Evolutionary conservation across 164 flowering plant species (phyloP), one percentile per base, ranked within the genome.

Genomic region (Umbellularia californica): DNA sequence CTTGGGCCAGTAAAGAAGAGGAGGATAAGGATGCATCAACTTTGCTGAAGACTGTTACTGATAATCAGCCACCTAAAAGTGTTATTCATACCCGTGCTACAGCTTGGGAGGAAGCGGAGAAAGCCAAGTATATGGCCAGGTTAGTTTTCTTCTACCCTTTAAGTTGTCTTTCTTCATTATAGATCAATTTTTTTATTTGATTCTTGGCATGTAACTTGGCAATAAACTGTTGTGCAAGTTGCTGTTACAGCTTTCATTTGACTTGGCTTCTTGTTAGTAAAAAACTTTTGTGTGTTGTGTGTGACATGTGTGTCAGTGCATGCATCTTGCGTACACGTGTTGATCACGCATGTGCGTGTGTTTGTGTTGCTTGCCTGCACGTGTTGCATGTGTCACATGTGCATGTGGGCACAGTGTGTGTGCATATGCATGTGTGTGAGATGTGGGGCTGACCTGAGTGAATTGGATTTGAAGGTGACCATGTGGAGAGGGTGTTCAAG

Each of bases 21-120:
- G 91, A 89, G 72, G 91, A 87, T 67, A 87, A 83, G 68, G 87
- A 86, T 74, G 88, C 87, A 64, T 86, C 91, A 27, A 78, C 83
- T 62, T 86, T 91, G 30, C 77, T 82, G 52, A 87, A 86, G 82
- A 80, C 73, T 63, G 28, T 77, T 70, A 72, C 74, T 60, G 74
- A 65, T 17, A 85, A 84, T 22, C 85, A 80, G 77, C 79, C 71
- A 22, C 51, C 81, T 58, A 87, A 84, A 76, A 85, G 81, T 85
- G 87, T 80, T 65, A 79, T 86, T 75, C 94, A 90, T 82, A 81
- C 86, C 33, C 90, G 95, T 71, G 98, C 98, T 72, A 78, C 86
- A 25, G 90, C 95, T 69, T 94, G 98, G 98, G 98, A 92, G 81
- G 98, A 90, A 65, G 95, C 95, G 27, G 98, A 94, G 82, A 90